A percentile compares a stretch with the other conserved stretches of the same genome.
phyloP scores from a whole-genome alignment of 345 rosid genomes.

The Populus alba region DNA sequence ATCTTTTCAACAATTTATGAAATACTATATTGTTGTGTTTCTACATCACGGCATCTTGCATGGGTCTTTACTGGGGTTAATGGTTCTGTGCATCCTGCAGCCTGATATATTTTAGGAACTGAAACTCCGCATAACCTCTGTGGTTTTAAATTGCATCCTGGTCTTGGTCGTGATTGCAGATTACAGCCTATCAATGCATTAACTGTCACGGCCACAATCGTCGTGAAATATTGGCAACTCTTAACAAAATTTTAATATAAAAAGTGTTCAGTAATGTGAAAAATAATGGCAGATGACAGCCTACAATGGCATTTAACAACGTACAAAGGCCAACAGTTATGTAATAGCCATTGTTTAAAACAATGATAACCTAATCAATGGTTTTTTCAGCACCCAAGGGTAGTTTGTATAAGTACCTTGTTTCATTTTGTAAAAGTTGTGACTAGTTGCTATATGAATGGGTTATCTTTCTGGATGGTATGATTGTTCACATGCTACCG shows the following conservation, averaged over 20 bases:
- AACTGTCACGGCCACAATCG: too few species aligned
- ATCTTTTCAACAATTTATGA: too few species aligned
- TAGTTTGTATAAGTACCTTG: not conserved
- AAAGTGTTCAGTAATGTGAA: not conserved
- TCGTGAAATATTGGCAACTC: not conserved
- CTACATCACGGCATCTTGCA: too few species aligned
- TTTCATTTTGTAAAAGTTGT: not conserved
- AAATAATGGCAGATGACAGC: not conserved
- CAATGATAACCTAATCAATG: not conserved
- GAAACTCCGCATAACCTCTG: too few species aligned
- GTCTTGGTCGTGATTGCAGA: not conserved
- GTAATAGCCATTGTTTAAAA: not conserved
- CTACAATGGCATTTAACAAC: not conserved
- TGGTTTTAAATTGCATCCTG: too few species aligned
- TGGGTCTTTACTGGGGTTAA: too few species aligned
- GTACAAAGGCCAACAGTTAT: not conserved
- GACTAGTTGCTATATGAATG: not conserved
- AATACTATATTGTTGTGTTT: too few species aligned
- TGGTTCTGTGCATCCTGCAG: too few species aligned
- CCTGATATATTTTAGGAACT: too few species aligned
- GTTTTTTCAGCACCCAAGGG: not conserved
- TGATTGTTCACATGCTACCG: not conserved
- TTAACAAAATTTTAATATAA: not conserved
- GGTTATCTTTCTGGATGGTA: not conserved
- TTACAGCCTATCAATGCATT: not conserved